Evolutionary conservation across 805 yeast genomes (phyloP).

Genomic region (Pichia sporocuriosa): DNA sequence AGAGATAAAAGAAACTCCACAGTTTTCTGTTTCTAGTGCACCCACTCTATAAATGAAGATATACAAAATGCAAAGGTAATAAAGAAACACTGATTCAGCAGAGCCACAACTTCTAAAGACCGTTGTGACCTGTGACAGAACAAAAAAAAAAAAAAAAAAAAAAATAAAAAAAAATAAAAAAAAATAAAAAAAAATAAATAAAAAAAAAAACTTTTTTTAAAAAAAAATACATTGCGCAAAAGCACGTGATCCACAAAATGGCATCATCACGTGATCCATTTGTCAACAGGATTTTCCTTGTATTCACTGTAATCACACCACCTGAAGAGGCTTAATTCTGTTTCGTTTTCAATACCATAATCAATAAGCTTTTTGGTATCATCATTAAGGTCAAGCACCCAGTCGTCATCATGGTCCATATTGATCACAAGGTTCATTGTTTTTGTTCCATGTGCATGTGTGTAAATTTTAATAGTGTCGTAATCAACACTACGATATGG

Average conservation of each 20-base stretch:
- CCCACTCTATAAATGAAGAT: no score
- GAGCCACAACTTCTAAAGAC: no score
- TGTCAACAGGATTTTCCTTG: constrained; percentile 65
- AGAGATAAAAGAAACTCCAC: no score
- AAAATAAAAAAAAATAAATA: not conserved
- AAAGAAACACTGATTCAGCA: no score
- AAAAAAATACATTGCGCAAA: not conserved
- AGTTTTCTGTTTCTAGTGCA: no score
- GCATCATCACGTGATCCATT: constrained; percentile 4
- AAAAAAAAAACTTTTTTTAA: not conserved
- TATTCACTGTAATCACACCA: constrained; percentile 55
- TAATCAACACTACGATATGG: constrained; percentile 75
- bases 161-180: not conserved
- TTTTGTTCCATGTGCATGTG: constrained; percentile 92
- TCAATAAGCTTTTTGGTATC: constrained; percentile 39
- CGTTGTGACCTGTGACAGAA: no score
- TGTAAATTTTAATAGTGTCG: constrained; percentile 77
- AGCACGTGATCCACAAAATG: no score
- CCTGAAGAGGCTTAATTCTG: constrained; percentile 83
- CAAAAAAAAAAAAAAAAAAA: no score
- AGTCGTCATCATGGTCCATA: constrained; percentile 67
- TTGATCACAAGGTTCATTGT: constrained; percentile 89
- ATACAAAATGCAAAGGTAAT: no score
- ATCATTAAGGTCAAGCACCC: constrained; percentile 45
- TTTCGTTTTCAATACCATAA: constrained; percentile 73